Conservation (phyloP, 73 alveolate genomes). For the Durusdinium trenchii region DNA sequence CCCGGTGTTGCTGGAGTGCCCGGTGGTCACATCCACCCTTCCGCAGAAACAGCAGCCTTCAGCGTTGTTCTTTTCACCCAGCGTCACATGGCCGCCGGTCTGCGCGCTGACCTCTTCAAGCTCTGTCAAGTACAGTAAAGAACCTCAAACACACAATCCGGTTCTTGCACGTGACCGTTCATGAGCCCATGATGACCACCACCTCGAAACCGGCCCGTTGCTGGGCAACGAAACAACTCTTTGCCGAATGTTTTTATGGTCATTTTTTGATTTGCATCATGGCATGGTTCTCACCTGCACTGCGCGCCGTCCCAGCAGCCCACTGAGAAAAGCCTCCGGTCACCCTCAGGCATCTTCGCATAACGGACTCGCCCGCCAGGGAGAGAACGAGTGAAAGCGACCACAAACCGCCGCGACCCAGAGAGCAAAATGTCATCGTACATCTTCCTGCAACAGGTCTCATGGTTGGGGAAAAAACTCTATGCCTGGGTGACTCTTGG, state of each 20-base stretch:
- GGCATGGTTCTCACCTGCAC: no score
- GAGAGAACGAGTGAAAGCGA: slow-evolving; percentile 69
- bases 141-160: no score
- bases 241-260: no score
- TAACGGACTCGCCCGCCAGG: slow-evolving; percentile 91
- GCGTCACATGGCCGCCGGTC: no score
- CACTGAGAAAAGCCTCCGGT: slow-evolving; percentile 57
- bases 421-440: slow-evolving; percentile 54
- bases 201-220: no score
- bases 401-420: slow-evolving; percentile 90
- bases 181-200: no score
- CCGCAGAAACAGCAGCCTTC: neutral
- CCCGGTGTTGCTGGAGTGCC: neutral
- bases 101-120: slow-evolving; percentile 55
- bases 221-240: no score
- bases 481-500: neutral
- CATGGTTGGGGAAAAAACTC: no score
- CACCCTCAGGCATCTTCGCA: slow-evolving; percentile 81
- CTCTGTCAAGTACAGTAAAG: slow-evolving; percentile 77
- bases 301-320: no score
- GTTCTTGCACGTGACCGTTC: no score
- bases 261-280: no score
- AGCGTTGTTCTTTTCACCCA: neutral
- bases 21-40: neutral
- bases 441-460: no score